A percentile compares a stretch with the other conserved stretches of the same genome.
These are phyloP conservation scores for Mycena latifolia DNA, from an alignment of 768 basidiomycete genomes.

Conservation along the genomic window DNA sequence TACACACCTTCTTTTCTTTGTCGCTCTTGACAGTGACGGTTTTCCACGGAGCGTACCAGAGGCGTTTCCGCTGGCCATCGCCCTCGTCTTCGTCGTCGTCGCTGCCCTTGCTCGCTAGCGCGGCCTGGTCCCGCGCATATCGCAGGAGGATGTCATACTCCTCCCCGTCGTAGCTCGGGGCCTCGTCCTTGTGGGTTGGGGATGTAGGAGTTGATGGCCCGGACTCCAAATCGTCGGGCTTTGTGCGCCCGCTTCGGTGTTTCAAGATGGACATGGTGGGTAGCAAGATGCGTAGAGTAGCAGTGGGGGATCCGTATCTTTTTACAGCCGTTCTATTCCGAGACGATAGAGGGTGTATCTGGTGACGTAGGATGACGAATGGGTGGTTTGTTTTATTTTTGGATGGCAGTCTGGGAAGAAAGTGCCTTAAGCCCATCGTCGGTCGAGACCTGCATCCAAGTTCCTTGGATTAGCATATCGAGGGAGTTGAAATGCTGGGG, in stretches of 20 bases:
- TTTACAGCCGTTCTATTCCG: slow-evolving; percentile 6
- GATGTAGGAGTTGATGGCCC: slow-evolving; percentile 11
- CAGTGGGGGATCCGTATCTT: background rate
- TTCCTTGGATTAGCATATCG: background rate
- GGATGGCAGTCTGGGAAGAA: background rate
- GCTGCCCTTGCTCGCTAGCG: slow-evolving; percentile 38
- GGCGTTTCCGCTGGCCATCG: slow-evolving; percentile 38
- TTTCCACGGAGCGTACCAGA: slow-evolving; percentile 63
- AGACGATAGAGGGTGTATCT: background rate
- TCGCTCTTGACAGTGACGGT: slow-evolving; percentile 44
- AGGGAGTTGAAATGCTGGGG: background rate
- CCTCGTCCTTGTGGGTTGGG: slow-evolving; percentile 7
- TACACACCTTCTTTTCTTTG: slow-evolving; percentile 44
- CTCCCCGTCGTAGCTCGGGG: slow-evolving; percentile 38
- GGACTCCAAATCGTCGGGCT: slow-evolving; percentile 24
- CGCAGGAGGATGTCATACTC: slow-evolving; percentile 54
- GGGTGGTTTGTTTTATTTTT: slow-evolving; percentile 4
- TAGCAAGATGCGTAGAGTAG: slow-evolving; percentile 1
- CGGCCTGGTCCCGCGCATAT: slow-evolving; percentile 49
- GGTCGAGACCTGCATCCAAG: background rate
- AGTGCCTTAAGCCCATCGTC: no score
- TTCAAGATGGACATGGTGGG: slow-evolving; percentile 22
- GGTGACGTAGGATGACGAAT: slow-evolving; percentile 8
- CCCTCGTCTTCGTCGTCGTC: slow-evolving; percentile 46
- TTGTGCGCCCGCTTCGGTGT: slow-evolving; percentile 14